These are phyloP conservation scores for Penicillium bovifimosum DNA, from an alignment of 495 filamentous ascomycete species.

Conservation along the genomic window DNA sequence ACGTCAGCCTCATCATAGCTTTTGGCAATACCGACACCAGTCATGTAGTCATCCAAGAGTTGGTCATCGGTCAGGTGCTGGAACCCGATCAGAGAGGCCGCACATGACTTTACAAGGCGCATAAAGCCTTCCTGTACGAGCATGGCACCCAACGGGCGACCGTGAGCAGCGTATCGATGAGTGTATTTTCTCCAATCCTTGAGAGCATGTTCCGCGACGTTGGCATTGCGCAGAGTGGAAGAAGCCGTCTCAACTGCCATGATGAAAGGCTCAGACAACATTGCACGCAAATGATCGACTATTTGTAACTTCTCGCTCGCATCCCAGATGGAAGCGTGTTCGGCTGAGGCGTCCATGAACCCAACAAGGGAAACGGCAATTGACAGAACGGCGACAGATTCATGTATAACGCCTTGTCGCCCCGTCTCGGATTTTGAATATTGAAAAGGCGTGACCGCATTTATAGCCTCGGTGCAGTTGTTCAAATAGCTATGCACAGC, in stretches of 20 bases:
- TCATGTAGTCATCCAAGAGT: conserved; percentile 72
- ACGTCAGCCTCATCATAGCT: conserved; percentile 39
- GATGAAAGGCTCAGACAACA: conserved; percentile 78
- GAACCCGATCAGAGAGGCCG: conserved; percentile 61
- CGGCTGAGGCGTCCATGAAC: conserved; percentile 75
- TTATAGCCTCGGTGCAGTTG: conserved; percentile 53
- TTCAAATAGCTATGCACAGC: conserved; percentile 63
- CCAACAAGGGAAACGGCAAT: conserved; percentile 78
- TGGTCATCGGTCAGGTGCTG: conserved; percentile 54
- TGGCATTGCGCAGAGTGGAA: conserved; percentile 71
- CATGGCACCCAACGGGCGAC: conserved; percentile 86
- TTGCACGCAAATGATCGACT: conserved; percentile 59
- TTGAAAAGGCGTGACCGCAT: conserved; percentile 29
- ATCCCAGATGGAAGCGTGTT: conserved; percentile 73
- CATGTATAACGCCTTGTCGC: conserved; percentile 49
- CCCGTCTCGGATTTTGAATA: conserved; percentile 44
- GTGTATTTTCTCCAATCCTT: conserved; percentile 77
- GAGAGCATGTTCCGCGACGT: conserved; percentile 42
- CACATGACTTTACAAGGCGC: conserved; percentile 71
- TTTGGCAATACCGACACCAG: conserved; percentile 42
- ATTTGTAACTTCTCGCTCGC: conserved; percentile 62
- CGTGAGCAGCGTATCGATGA: conserved; percentile 72
- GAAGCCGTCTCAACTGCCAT: conserved; percentile 80
- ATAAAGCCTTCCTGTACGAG: conserved; percentile 81
- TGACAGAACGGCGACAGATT: conserved; percentile 61